These are phyloP conservation scores for Mycena venus DNA, from an alignment of 768 basidiomycete species.

Conservation along the genomic window DNA sequence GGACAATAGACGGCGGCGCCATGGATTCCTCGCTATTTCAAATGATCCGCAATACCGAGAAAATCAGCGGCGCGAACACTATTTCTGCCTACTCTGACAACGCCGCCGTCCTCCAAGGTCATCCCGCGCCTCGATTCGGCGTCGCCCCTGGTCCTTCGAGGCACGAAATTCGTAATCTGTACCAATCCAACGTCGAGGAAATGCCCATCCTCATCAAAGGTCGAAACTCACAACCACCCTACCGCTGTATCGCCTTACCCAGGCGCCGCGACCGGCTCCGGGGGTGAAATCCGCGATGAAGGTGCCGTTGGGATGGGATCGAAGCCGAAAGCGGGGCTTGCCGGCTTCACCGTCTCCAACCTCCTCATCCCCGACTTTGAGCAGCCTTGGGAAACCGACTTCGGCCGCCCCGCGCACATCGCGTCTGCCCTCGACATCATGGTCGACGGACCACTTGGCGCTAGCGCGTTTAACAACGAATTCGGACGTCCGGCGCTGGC, in stretches of 20 bases:
- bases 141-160: constrained; percentile 48
- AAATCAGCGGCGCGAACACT: constrained; percentile 78
- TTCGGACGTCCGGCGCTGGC: constrained; percentile 94
- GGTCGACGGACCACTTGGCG: constrained; percentile 95
- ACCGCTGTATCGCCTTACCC: constrained; percentile 98
- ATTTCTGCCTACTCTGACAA: constrained; percentile 99
- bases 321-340: constrained; percentile 94
- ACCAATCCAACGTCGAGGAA: constrained; percentile 72
- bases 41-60: constrained; percentile 98
- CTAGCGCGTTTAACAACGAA: constrained; percentile 98
- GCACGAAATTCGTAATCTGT: constrained; percentile 53
- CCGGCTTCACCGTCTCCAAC: constrained; percentile 95
- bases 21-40: constrained; percentile 87
- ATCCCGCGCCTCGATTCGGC: constrained; percentile 80
- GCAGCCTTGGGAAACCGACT: constrained; percentile 97
- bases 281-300: constrained; percentile 98
- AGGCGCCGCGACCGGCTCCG: constrained; percentile 98
- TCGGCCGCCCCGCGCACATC: constrained; percentile 91
- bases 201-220: constrained; percentile 96
- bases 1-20: constrained; percentile 84
- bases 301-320: constrained; percentile 96
- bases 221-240: constrained; percentile 99
- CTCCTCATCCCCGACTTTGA: constrained; percentile 91
- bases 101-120: constrained; percentile 92
- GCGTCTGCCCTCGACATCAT: constrained; percentile 96